These are phyloP conservation scores for Agapanthus africanus DNA, from an alignment of 106 monocot genomes.

Conservation along the genomic window DNA sequence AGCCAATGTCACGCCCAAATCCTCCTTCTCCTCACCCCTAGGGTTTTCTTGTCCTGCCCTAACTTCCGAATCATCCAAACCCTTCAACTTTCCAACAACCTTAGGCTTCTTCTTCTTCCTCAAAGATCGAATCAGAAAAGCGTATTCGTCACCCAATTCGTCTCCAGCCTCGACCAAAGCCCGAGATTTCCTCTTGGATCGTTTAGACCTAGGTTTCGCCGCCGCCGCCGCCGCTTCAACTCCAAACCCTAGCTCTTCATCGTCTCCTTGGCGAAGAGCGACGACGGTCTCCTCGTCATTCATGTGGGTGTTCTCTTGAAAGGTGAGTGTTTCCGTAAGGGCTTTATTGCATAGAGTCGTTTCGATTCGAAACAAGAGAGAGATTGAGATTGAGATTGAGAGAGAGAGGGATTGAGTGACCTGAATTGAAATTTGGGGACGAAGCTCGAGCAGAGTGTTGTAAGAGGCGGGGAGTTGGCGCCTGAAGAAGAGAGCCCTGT, in stretches of 20 bases:
- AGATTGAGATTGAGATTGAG: conserved; percentile 3
- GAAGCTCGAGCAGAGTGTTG: too few species aligned
- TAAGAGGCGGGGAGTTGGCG: too few species aligned
- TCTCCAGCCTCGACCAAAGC: not conserved
- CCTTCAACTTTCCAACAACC: conserved; percentile 20
- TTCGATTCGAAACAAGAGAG: not conserved
- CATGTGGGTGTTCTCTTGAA: not conserved
- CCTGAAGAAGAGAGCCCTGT: too few species aligned
- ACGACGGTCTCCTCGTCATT: too few species aligned
- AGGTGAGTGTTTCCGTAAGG: not conserved
- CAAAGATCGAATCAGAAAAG: conserved; percentile 44
- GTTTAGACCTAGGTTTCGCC: too few species aligned
- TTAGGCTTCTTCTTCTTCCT: conserved; percentile 58
- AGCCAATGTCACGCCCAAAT: conserved; percentile 68
- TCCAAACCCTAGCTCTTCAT: too few species aligned
- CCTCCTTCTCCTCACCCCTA: conserved; percentile 22
- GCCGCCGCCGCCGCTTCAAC: too few species aligned
- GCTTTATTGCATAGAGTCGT: not conserved
- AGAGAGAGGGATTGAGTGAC: conserved; percentile 4
- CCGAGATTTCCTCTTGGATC: conserved; percentile 20
- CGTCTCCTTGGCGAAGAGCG: too few species aligned
- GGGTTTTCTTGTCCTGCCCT: conserved; percentile 17
- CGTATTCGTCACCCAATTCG: conserved; percentile 29
- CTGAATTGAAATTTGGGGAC: too few species aligned
- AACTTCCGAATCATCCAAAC: conserved; percentile 2